Conservation (phyloP, 1,139 yeast species). For the Pichia sp. region DNA sequence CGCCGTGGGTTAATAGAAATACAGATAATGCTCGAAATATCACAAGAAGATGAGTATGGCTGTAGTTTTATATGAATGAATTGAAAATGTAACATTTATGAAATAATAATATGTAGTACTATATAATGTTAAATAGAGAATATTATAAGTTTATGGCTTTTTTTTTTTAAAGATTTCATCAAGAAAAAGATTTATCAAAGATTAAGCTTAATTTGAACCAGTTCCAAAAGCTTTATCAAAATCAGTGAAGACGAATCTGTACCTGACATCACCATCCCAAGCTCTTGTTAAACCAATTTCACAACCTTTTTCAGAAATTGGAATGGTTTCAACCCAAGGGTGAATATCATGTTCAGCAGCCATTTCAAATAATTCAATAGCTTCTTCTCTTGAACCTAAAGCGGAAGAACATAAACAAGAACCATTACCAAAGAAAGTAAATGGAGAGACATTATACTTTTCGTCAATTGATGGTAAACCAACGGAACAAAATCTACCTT, state of each 20-base stretch:
- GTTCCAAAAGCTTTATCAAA: constrained; percentile 38
- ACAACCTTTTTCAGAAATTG: constrained; percentile 46
- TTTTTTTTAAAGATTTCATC: no score
- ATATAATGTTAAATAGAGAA: no score
- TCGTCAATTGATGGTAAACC: constrained; percentile 45
- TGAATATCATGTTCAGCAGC: constrained; percentile 46
- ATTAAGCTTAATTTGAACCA: constrained; percentile 5
- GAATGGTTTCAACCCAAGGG: constrained; percentile 56
- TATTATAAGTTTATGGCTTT: no score
- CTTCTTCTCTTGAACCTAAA: constrained; percentile 41
- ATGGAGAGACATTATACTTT: constrained; percentile 37
- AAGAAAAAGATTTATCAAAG: not conserved
- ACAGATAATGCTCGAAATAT: not conserved
- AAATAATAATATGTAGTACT: no score
- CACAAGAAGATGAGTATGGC: not conserved
- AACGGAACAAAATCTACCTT: constrained; percentile 48
- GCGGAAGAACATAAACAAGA: constrained; percentile 32
- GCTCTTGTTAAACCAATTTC: constrained; percentile 46
- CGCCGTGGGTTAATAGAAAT: not conserved
- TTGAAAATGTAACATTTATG: not conserved
- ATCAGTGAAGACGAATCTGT: constrained; percentile 57
- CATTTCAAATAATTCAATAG: constrained; percentile 46
- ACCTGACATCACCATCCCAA: constrained; percentile 54
- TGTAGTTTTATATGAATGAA: not conserved
- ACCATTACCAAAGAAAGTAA: constrained; percentile 41